A percentile compares a stretch with the other conserved stretches of the same genome.
Evolutionary conservation across 805 yeast species (phyloP).

Genomic region (Pichia membranifaciens): DNA sequence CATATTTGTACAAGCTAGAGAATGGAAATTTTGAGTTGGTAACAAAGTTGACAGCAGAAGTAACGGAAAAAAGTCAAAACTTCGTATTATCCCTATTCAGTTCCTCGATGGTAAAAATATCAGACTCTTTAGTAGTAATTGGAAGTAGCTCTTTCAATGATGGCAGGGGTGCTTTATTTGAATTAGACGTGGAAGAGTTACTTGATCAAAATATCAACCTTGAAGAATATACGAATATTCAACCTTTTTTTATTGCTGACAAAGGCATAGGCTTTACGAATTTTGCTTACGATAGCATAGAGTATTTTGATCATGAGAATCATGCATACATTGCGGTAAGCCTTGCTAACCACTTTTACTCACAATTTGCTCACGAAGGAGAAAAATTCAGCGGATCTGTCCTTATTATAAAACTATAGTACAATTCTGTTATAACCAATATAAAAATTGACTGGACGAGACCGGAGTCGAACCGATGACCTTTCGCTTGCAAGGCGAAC

Average conservation of each 20-base stretch:
- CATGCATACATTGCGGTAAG: slow-evolving; percentile 32
- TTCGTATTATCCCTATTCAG: slow-evolving; percentile 21
- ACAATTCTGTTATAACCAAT: not conserved
- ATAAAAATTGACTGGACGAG: slow-evolving; percentile 45
- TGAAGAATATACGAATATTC: slow-evolving; percentile 5
- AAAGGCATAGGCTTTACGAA: slow-evolving; percentile 33
- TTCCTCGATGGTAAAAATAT: slow-evolving; percentile 8
- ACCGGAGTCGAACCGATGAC: slow-evolving; percentile 76
- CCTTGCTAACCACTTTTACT: slow-evolving; percentile 21
- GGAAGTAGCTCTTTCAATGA: slow-evolving; percentile 30
- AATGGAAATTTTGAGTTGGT: slow-evolving; percentile 7
- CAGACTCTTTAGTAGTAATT: slow-evolving; percentile 26
- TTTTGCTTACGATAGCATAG: slow-evolving; percentile 37
- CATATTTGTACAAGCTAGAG: slow-evolving; percentile 24
- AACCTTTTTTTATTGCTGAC: slow-evolving; percentile 20
- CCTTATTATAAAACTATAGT: not conserved
- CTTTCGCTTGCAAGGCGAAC: slow-evolving; percentile 76
- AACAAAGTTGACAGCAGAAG: slow-evolving; percentile 16
- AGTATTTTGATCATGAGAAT: slow-evolving; percentile 19
- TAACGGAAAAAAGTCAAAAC: not conserved
- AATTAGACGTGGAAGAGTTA: slow-evolving; percentile 18
- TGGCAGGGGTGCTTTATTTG: slow-evolving; percentile 46
- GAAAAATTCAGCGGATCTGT: not conserved
- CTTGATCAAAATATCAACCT: no score
- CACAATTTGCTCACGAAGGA: not conserved